Evolutionary conservation across 768 basidiomycete species (phyloP).

Genomic region (Gyrodon lividus): DNA sequence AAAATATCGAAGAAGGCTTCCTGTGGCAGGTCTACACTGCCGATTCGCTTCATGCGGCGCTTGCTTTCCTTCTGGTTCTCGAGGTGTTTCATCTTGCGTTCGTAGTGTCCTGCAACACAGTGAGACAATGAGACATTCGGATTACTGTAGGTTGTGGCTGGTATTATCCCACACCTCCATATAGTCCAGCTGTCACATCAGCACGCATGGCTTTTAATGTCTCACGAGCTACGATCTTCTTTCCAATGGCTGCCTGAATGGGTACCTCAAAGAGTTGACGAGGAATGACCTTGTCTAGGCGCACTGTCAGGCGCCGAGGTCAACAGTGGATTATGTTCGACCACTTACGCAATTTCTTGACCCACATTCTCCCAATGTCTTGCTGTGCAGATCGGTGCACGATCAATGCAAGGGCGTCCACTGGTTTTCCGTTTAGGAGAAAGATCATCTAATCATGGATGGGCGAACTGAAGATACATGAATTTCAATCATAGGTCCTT

Average conservation of each 20-base stretch:
- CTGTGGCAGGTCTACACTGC: constrained; percentile 87
- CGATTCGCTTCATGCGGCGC: constrained; percentile 82
- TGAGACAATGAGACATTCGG: background rate
- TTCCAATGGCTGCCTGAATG: constrained; percentile 90
- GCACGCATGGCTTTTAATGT: constrained; percentile 82
- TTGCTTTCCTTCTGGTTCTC: constrained; percentile 94
- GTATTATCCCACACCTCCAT: constrained; percentile 60
- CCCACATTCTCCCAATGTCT: constrained; percentile 77
- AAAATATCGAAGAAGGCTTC: constrained; percentile 95
- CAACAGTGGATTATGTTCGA: background rate
- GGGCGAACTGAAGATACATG: background rate
- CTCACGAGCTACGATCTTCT: constrained; percentile 85
- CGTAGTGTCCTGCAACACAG: constrained; percentile 67
- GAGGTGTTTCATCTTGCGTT: constrained; percentile 87
- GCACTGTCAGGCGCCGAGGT: background rate
- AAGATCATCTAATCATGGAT: constrained; percentile 71
- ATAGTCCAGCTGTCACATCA: constrained; percentile 92
- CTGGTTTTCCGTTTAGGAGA: constrained; percentile 81
- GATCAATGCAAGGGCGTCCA: constrained; percentile 92
- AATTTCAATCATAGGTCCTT: constrained; percentile 1
- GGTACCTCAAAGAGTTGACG: constrained; percentile 92
- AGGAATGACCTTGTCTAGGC: constrained; percentile 84
- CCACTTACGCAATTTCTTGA: constrained; percentile 85
- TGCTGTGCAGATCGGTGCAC: constrained; percentile 82
- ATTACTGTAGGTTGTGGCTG: background rate